Conservation (phyloP, 2,329 filamentous ascomycete genomes). For the Ophiostoma tasmaniense region DNA sequence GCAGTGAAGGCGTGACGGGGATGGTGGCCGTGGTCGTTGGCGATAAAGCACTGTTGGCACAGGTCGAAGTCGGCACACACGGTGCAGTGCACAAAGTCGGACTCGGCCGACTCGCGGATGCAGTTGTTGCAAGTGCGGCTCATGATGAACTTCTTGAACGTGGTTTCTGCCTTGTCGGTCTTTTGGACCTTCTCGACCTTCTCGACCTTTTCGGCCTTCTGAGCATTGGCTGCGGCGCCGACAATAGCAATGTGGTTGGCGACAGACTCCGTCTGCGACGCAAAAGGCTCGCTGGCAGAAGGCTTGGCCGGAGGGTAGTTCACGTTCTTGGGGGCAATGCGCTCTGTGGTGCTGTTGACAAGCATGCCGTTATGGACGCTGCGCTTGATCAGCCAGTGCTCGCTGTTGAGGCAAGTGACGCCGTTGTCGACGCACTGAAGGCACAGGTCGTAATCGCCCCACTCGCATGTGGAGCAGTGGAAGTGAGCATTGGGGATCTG, state of each 20-base stretch:
- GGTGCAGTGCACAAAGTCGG: conserved; percentile 76
- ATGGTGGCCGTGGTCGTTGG: conserved; percentile 78
- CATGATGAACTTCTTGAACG: neutral
- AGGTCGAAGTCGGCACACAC: conserved; percentile 86
- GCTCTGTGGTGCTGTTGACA: conserved; percentile 78
- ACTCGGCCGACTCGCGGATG: conserved; percentile 61
- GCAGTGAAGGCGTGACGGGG: conserved; percentile 74
- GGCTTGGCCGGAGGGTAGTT: neutral
- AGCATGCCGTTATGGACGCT: conserved; percentile 69
- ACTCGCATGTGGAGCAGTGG: conserved; percentile 89
- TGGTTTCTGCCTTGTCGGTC: too few relatives aligned
- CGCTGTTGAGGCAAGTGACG: conserved; percentile 64
- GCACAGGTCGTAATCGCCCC: conserved; percentile 92
- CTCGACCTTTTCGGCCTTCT: neutral
- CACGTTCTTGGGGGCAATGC: conserved; percentile 54
- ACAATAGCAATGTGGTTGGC: neutral
- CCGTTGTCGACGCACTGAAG: conserved; percentile 66
- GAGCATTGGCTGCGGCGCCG: neutral
- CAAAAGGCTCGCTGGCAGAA: conserved; percentile 4
- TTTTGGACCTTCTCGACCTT: neutral
- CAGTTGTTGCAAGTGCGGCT: conserved; percentile 63
- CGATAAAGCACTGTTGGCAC: conserved; percentile 71
- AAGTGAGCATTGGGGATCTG: conserved; percentile 77
- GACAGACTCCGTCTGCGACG: neutral
- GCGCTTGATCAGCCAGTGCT: conserved; percentile 94